Conservation (phyloP, 1,139 yeast genomes). For the Hansenula sp. region DNA sequence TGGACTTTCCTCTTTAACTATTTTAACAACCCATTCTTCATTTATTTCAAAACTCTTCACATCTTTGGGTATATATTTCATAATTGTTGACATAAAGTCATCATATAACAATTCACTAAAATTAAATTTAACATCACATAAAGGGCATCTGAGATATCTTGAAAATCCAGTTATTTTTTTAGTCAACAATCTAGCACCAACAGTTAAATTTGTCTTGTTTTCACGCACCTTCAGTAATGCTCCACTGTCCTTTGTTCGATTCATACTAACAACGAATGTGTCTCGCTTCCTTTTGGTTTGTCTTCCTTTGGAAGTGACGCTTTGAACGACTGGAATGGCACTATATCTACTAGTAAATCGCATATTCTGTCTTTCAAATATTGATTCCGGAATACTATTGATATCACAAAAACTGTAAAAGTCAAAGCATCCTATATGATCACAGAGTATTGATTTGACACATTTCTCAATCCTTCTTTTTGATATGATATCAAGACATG, state of each 20-base stretch:
- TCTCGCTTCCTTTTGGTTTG: too few species aligned
- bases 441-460: not conserved
- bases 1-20: conserved; percentile 6
- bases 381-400: not conserved
- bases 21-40: conserved; percentile 10
- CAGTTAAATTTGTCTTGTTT: not conserved
- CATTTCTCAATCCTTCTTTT: not conserved
- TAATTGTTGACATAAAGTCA: conserved; percentile 17
- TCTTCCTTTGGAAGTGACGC: not conserved
- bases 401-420: conserved; percentile 1
- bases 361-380: not conserved
- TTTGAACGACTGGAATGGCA: not conserved
- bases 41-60: conserved; percentile 12
- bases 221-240: too few species aligned
- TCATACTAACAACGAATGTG: too few species aligned
- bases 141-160: conserved; percentile 20
- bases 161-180: not conserved
- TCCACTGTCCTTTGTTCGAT: too few species aligned
- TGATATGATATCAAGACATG: conserved; percentile 2
- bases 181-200: not conserved
- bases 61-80: conserved; percentile 6
- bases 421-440: conserved; percentile 1
- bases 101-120: conserved; percentile 17
- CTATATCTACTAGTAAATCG: not conserved
- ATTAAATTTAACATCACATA: conserved; percentile 13